Evolutionary conservation across 768 basidiomycete genomes (phyloP), one percentile per base, ranked within the genome.

Genomic region (Pluteus cervinus): DNA sequence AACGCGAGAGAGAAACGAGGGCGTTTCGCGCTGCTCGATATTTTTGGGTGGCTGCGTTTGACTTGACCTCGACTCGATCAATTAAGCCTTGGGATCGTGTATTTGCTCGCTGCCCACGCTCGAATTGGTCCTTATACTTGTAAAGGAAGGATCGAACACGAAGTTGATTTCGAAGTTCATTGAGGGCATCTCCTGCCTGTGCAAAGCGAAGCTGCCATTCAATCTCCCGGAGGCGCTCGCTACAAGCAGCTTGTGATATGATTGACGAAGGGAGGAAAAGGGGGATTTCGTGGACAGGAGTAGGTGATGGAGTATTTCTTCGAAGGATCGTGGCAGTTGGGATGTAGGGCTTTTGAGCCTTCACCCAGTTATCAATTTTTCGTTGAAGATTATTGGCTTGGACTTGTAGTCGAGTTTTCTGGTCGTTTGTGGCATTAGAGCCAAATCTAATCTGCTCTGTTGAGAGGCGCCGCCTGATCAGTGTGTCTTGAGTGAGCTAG

Each of bases 121-220:
- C 24, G 24, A 33, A 40, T 3, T 14, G 3, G 11, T 35, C 20
- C 12, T 35, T 35, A 12, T 21, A 35, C 22, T 24, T 12, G 25
- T 35, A 24, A 4, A 35, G 16, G 5, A 21, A n/a, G 3, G 33
- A 35, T 3, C 33, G 33, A 5, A 35, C 4, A 24, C 22, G 12
- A 5, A 35, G 20, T 3, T 23, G 33, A 5, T 24, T 3, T 3
- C 33, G 18, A 9, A 35, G 22, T 4, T 18, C 21, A 22, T 22
- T 35, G 6, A 35, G 33, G 4, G 33, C 33, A 15, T 35, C 33
- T 10, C 25, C 22, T 22, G 33, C 33, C 33, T 35, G 33, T 15
- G 33, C 33, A 23, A 35, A 35, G 12, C 18, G 21, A 3, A 35
- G 33, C 4, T 15, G 33, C 33, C 33, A 35, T 12, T 35, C 33